Conservation (phyloP, 2,329 filamentous ascomycete genomes). For the Teratosphaeria destructans region DNA sequence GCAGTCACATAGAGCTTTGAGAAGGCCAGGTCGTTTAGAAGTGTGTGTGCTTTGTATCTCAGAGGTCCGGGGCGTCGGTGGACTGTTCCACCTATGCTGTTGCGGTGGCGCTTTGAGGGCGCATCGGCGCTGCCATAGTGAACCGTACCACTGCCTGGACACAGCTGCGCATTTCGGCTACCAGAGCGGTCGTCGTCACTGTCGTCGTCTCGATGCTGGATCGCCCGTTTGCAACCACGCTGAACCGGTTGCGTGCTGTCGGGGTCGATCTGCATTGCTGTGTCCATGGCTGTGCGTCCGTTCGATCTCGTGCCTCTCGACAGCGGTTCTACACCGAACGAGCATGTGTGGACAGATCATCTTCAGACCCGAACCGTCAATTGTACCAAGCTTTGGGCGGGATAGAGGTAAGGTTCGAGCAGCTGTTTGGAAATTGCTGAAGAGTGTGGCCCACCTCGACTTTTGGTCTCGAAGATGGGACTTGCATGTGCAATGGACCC, state of each 20-base stretch:
- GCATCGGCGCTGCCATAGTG: not conserved
- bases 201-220: not conserved
- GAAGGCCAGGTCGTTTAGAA: conserved; percentile 9
- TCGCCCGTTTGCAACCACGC: conserved; percentile 1
- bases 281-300: not conserved
- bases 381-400: not conserved
- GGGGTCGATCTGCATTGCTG: conserved; percentile 1
- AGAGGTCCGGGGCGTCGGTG: not conserved
- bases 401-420: not conserved
- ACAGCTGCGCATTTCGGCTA: not conserved
- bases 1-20: conserved; percentile 10
- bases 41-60: conserved; percentile 5
- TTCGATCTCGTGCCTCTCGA: not conserved
- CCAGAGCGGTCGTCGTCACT: not conserved
- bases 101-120: conserved; percentile 6
- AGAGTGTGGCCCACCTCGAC: not conserved
- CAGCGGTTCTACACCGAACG: no score
- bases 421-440: not conserved
- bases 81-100: conserved; percentile 5
- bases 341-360: not conserved
- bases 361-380: not conserved
- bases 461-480: not conserved
- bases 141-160: not conserved
- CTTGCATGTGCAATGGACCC: not conserved
- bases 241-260: not conserved